phyloP scores from a whole-genome alignment of 306 rosid genomes.

The Cucumis hystrix region DNA sequence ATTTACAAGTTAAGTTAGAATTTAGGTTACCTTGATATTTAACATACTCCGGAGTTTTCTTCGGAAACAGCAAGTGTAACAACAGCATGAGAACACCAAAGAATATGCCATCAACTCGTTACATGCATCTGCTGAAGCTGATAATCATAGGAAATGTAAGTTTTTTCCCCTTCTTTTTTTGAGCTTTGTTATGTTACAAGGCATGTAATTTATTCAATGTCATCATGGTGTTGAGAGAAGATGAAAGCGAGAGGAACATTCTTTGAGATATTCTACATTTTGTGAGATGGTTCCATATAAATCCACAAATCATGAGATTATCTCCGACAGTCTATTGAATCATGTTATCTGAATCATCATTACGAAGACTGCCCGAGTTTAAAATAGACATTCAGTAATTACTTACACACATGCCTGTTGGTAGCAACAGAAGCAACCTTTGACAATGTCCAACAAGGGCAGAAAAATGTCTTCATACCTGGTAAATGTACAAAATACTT shows the following conservation, averaged over 20 bases:
- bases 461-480: slow-evolving; percentile 86
- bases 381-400: not conserved
- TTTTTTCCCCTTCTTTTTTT: not conserved
- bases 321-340: not conserved
- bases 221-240: not conserved
- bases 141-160: slow-evolving; percentile 1
- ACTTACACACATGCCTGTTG: slow-evolving; percentile 84
- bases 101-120: slow-evolving; percentile 96
- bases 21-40: slow-evolving; percentile 62
- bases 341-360: not conserved
- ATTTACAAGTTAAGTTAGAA: not conserved
- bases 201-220: not conserved
- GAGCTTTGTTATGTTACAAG: not conserved
- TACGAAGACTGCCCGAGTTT: not conserved
- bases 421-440: slow-evolving; percentile 73
- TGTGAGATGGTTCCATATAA: not conserved
- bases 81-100: slow-evolving; percentile 76
- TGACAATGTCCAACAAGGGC: slow-evolving; percentile 89
- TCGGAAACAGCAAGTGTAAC: slow-evolving; percentile 84
- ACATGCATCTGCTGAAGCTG: slow-evolving; percentile 87
- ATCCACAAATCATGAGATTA: not conserved
- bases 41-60: slow-evolving; percentile 76
- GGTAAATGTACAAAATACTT: slow-evolving; percentile 15
- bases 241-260: not conserved
- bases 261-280: not conserved